Evolutionary conservation across 805 yeast genomes (phyloP), one percentile per base, ranked within the genome.

Genomic region (Cyberlindnera meyerae): DNA sequence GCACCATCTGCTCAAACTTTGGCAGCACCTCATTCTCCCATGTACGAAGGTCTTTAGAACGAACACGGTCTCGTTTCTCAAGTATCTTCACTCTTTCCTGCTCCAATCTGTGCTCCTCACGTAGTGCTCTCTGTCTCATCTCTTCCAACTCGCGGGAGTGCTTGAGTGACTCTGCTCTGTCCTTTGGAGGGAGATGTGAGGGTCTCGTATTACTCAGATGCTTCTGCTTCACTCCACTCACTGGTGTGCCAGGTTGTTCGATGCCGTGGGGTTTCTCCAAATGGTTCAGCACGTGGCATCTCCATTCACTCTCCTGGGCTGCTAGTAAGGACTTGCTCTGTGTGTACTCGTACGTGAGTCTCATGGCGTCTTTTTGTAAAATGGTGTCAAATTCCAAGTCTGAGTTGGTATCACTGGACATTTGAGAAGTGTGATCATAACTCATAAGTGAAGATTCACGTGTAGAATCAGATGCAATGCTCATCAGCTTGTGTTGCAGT

Each of bases 121-220:
- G 47, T 1, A 74, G 47, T 11, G 76, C 75, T 4, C 53, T 48
- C 31, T 60, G 55, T 24, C 76, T 55, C 27, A 76, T 42, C 20
- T 54, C 46, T 36, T 75, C 72, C 39, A 72, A 76, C 48, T 77
- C 79, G 29, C 58, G 57, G 29, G 72, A 62, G 51, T 82, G 89
- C 41, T 68, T 73, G 20, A 55, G 36, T 13, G 71, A 69, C 47
- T 82, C 88, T 14, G 59, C 55, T 13, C 58, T 52, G 18, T 71
- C 58, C 53, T 82, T 82, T 29, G 87, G 85, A 0, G 90, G 89
- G 26, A 82, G 58, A 63, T 76, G 72, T 1, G 69, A 58, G 18
- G 84, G 88, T 36, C 90, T 60, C 0, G 88, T 79, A 17, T 65
- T 62, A 0, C 80, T 57, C 11, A 66, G 44, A 36, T 60, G 50